Percentiles rank a stretch among this genome's conserved stretches.
Conservation (phyloP, 345 rosid species). For the Melastoma malabathricum region DNA sequence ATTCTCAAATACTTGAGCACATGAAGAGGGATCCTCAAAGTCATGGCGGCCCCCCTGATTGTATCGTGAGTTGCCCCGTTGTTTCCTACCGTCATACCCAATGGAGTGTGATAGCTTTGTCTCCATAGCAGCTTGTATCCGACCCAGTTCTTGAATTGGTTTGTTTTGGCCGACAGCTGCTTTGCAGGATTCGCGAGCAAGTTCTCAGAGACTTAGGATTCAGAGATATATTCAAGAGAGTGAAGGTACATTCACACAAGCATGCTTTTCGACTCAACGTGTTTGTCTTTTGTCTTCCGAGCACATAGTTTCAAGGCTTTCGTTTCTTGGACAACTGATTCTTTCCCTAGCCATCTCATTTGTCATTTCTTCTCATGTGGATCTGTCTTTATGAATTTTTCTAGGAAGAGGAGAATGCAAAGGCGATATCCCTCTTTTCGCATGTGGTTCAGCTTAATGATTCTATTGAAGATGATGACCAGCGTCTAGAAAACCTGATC, state of each 20-base stretch:
- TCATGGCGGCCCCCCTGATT: conserved; percentile 93
- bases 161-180: conserved; percentile 36
- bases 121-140: too few relatives aligned
- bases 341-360: background rate
- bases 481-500: conserved; percentile 58
- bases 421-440: conserved; percentile 75
- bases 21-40: conserved; percentile 92
- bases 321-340: too few relatives aligned
- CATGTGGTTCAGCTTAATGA: conserved; percentile 65
- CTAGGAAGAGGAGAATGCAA: conserved; percentile 95
- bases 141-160: background rate
- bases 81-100: background rate
- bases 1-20: conserved; percentile 71
- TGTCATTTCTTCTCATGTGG: background rate
- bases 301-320: too few relatives aligned
- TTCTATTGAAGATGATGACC: conserved; percentile 52
- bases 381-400: background rate
- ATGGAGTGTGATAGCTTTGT: too few relatives aligned
- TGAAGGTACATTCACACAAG: conserved; percentile 36
- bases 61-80: conserved; percentile 41
- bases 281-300: too few relatives aligned
- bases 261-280: too few relatives aligned
- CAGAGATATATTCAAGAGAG: conserved; percentile 91
- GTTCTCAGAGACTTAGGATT: conserved; percentile 89
- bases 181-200: conserved; percentile 80